Conservation (phyloP, 169 alveolate genomes). For the Babesia ovis region DNA sequence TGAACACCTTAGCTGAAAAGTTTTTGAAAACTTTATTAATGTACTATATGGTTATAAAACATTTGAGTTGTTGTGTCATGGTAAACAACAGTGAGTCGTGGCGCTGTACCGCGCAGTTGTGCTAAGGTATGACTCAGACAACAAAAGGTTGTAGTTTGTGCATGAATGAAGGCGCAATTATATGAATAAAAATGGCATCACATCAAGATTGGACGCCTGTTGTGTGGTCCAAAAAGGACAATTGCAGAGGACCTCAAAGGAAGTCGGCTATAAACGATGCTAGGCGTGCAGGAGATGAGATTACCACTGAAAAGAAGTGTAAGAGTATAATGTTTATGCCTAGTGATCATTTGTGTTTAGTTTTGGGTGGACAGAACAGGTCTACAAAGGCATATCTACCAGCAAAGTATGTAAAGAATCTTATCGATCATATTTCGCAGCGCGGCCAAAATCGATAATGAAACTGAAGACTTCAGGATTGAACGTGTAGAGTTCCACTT, state of each 20-base stretch:
- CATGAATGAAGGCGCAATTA: too few species aligned
- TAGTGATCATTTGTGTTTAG: constrained; percentile 23
- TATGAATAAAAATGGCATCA: constrained; percentile 34
- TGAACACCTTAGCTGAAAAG: neutral
- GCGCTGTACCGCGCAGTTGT: neutral
- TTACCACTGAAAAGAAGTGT: constrained; percentile 65
- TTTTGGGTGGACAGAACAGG: constrained; percentile 68
- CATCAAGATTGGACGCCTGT: constrained; percentile 73
- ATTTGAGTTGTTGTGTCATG: neutral
- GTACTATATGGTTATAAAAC: neutral
- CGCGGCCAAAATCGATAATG: constrained; percentile 77
- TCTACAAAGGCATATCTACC: constrained; percentile 60
- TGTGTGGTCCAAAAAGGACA: constrained; percentile 65
- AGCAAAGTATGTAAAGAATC: constrained; percentile 40
- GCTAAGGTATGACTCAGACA: too few species aligned
- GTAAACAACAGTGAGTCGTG: neutral
- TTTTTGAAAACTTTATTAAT: neutral
- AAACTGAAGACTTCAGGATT: constrained; percentile 72
- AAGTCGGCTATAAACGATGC: constrained; percentile 67
- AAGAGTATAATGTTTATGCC: neutral
- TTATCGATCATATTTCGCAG: constrained; percentile 11
- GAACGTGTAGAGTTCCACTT: constrained; percentile 75
- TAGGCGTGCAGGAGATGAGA: constrained; percentile 52
- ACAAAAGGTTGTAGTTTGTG: too few species aligned
- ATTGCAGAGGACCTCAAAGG: constrained; percentile 57